Base-by-base conservation (phyloP, 2,329 filamentous ascomycete species). In the Purpureocillium takamizusanense region DNA sequence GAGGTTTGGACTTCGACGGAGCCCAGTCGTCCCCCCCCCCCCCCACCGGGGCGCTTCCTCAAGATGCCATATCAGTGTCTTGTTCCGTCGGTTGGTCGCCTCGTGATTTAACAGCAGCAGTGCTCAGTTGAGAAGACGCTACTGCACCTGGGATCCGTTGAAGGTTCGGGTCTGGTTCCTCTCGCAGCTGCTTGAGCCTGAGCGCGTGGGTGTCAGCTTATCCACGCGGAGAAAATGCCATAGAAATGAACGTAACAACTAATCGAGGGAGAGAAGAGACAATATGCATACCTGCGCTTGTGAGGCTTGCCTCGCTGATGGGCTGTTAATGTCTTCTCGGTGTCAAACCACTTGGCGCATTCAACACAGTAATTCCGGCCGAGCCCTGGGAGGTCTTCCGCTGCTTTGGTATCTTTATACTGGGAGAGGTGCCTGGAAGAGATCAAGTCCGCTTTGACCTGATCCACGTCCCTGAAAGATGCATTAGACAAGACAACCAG, bases 331-430 rank as follows among this genome's bases (percentile, higher is more conserved):
- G 86, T 94, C 51, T 74, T 62, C 48, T 92, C 84, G 36, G 80
- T 83, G 60, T 97, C 90, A 60, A 94, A 97, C 83, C 86, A 97
- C 67, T 94, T 97, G 46, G 92, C 83, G 61, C 92, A 98, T 62
- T 95, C 85, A 13, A 83, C 71, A 61, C 92, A 98, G 63, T 95
- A 97, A 59, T 81, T 81, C 51, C 78, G 73, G 18, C 92, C 92
- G 35, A 95, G 70, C 0, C 81, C 90, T 3, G 92, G 92, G 28
- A 95, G 72, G 53, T 97, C 92, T 57, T 97, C 90, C 16, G 75
- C 66, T 6, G 83, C 78, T 56, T 95, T 94, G 32, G 80, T 77
- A 36, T 79, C 74, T 57, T 88, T 84, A 70, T 82, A 88, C 47
- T 86, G 77, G 34, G 78, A 67, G 27, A 98, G 77, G 56, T 97